Base-by-base conservation (phyloP, 768 basidiomycete species). In the Rhizopogon rudus region DNA sequence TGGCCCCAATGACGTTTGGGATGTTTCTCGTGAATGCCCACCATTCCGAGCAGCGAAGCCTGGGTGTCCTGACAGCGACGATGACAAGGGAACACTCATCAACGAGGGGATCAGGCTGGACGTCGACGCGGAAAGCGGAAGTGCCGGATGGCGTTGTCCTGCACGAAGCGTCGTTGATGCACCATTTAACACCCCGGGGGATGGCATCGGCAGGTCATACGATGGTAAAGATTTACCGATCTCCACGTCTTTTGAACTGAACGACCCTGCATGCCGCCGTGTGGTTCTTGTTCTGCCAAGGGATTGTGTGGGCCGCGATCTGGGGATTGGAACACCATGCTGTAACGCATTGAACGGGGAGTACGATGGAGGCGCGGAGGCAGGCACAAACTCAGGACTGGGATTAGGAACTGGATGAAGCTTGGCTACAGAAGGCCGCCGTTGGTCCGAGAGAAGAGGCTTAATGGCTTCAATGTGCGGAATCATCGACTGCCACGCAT, bases 191-290 rank as follows among this genome's bases (percentile, higher is more conserved):
- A 76, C 60, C 13, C 75, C 69, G 14, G 42, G 16, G 10, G 60
- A 63, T 1, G 64, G 69, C 8, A 61, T 25, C 3, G 68, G 65
- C 2, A 73, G 55, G 44, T 84, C 80, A 59, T 81, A 81, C n/a
- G 86, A 86, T 7, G 90, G 87, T 49, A 91, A 67, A 53, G 81
- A 76, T 70, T 86, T 91, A 40, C 94, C 94, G 50, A 91, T 84
- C 65, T 96, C 87, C 6, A 96, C 88, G 66, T 97, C 94, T 65
- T 92, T 89, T 25, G 80, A 85, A 58, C 94, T 96, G 73, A 96
- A 98, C 3, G 94, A 96, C n/a, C 94, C 94, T 5, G 91, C 94
- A 67, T 96, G 90, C 39, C 94, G 79, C 43, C 93, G 78, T 22
- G 82, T 79, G 48, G 80, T 85, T 28, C 83, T 83, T 25, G 69